phyloP scores from a whole-genome alignment of 192 early-diverging fungal genomes.

The Phlyctochytrium bullatum region DNA sequence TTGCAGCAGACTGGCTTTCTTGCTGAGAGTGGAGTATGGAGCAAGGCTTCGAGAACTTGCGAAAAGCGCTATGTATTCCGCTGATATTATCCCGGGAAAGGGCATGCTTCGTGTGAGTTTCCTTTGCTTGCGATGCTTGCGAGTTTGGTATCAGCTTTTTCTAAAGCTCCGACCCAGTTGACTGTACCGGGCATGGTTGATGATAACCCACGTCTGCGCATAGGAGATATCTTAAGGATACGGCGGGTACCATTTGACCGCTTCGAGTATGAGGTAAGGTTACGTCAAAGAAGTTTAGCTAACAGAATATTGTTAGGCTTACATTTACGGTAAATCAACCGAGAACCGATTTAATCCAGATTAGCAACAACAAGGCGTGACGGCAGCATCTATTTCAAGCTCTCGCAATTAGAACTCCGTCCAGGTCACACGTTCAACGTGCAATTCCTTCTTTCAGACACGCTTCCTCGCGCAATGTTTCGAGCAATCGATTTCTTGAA shows the following conservation, averaged over 20 bases:
- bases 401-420: neutral
- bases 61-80: neutral
- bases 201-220: constrained; percentile 12
- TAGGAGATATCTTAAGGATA: constrained; percentile 13
- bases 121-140: neutral
- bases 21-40: neutral
- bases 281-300: neutral
- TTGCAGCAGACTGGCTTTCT: neutral
- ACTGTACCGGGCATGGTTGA: constrained; percentile 18
- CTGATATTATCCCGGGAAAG: neutral
- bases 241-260: constrained; percentile 7
- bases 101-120: neutral
- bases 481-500: constrained; percentile 1
- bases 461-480: neutral
- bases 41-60: neutral
- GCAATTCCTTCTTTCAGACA: constrained; percentile 13
- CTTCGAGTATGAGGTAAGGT: constrained; percentile 12
- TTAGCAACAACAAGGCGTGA: constrained; percentile 6
- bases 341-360: too few relatives aligned
- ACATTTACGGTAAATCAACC: neutral
- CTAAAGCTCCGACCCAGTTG: neutral
- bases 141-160: too few relatives aligned
- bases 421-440: constrained; percentile 9
- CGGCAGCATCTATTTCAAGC: neutral
- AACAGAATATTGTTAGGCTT: neutral